Evolutionary conservation across 2,329 filamentous ascomycete genomes (phyloP).

Genomic region (Arthroderma uncinatum): DNA sequence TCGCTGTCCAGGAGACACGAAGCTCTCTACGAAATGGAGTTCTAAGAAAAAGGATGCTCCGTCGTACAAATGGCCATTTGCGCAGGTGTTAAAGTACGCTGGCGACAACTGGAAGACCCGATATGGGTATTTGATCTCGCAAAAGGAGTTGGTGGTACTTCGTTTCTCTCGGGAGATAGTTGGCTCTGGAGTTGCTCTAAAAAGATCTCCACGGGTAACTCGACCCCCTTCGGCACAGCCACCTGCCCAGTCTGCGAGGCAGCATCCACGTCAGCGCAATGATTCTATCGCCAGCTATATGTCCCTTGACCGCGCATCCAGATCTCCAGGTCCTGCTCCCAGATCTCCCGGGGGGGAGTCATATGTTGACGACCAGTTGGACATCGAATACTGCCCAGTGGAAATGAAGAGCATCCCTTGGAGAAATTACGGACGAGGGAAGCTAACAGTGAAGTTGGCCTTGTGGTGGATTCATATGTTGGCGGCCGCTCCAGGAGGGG

Average conservation of each 20-base stretch:
- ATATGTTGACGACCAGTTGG: background rate
- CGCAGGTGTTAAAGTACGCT: background rate
- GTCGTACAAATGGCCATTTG: background rate
- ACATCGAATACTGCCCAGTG: slow-evolving; percentile 6
- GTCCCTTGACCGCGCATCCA: background rate
- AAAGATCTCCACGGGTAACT: background rate
- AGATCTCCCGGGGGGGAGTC: background rate
- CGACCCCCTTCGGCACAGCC: background rate
- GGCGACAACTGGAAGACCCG: slow-evolving; percentile 5
- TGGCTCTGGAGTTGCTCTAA: slow-evolving; percentile 6
- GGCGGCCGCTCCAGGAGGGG: slow-evolving; percentile 9
- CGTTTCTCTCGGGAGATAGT: slow-evolving; percentile 7
- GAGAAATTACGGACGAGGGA: slow-evolving; percentile 3
- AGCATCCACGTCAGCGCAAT: background rate
- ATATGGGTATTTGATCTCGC: slow-evolving; percentile 11
- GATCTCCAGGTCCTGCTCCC: background rate
- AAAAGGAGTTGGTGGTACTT: slow-evolving; percentile 9
- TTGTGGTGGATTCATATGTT: slow-evolving; percentile 14
- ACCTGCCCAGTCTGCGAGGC: background rate
- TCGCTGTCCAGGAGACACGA: background rate
- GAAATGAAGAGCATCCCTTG: slow-evolving; percentile 13
- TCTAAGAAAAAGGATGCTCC: background rate
- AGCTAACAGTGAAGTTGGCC: slow-evolving; percentile 11
- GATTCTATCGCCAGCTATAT: background rate
- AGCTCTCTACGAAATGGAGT: background rate